Conservation (phyloP, 208 protist genomes). For the Dictyostelium gargantuum region DNA sequence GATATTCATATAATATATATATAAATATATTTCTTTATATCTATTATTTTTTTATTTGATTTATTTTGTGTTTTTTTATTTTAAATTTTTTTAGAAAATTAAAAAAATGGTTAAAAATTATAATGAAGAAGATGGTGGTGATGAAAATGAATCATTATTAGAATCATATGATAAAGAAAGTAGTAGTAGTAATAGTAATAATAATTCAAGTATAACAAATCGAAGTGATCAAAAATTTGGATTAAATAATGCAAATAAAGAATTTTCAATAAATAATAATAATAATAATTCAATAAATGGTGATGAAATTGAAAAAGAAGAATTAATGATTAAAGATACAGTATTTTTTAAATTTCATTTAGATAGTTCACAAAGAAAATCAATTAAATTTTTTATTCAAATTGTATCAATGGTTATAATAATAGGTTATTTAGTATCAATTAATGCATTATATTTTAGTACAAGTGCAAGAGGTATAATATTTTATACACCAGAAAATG, state of each 20-base stretch:
- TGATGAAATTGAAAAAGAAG: not conserved
- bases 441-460: not conserved
- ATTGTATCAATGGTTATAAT: not conserved
- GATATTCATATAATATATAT: too few species aligned
- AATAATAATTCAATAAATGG: not conserved
- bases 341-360: not conserved
- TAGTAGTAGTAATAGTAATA: too few species aligned
- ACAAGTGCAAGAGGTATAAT: not conserved
- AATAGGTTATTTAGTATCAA: not conserved
- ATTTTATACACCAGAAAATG: not conserved
- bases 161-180: not conserved
- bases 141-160: not conserved
- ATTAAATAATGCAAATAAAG: not conserved
- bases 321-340: not conserved
- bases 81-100: not conserved
- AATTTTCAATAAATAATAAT: not conserved
- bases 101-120: not conserved
- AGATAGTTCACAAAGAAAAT: not conserved
- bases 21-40: not conserved
- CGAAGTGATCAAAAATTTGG: not conserved
- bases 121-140: not conserved
- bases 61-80: not conserved
- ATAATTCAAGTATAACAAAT: too few species aligned
- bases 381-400: not conserved
- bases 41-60: not conserved